Evolutionary conservation across 164 flowering plant species (phyloP), one percentile per base, ranked within the genome.

Genomic region (Dillenia suffruticosa): DNA sequence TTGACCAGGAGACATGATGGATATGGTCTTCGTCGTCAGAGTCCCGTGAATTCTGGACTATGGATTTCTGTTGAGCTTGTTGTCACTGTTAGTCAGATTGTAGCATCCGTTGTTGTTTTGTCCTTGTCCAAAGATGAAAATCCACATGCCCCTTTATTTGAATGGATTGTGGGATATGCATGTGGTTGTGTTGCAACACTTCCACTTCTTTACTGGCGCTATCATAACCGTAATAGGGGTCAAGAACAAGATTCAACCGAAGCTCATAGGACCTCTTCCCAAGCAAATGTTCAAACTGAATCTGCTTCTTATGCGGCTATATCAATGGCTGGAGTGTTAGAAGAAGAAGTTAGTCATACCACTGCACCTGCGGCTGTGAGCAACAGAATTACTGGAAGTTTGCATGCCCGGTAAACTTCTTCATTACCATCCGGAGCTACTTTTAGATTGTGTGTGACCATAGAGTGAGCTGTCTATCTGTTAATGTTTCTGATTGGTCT

Each of bases 141-240:
- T 46, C 79, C 76, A 10, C 71, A 59, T 44, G 68, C 76, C 19
- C 76, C 76, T 10, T 51, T 76, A 47, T 63, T 54, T 57, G 61
- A 26, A 44, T 76, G 77, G 76, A 54, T 73, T 50, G 57, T 76
- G 44, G 79, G 79, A 13, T 76, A 76, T 70, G 74, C 79, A 43
- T 61, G 65, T 56, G 79, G 79, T 16, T 76, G 79, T 67, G 44
- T 67, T 44, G 72, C 67, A 9, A 67, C 72, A 3, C 74, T 76
- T 44, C 79, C 79, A 46, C 71, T 73, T 57, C 68, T 76, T 6
- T 72, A 66, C 54, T 73, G 79, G 74, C 76, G 79, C 10, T 73
- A 22, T 66, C 59, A 19, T 45, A 55, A 62, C 48, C 67, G 70
- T 2, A 69, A 73, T 51, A 73, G 65, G 24, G 57, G 40, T 26